A percentile compares a stretch with the other conserved stretches of the same genome.
These are phyloP conservation scores for Calamus simplicifolius DNA, from an alignment of 176 grass and related monocot genomes.

Conservation along the genomic window DNA sequence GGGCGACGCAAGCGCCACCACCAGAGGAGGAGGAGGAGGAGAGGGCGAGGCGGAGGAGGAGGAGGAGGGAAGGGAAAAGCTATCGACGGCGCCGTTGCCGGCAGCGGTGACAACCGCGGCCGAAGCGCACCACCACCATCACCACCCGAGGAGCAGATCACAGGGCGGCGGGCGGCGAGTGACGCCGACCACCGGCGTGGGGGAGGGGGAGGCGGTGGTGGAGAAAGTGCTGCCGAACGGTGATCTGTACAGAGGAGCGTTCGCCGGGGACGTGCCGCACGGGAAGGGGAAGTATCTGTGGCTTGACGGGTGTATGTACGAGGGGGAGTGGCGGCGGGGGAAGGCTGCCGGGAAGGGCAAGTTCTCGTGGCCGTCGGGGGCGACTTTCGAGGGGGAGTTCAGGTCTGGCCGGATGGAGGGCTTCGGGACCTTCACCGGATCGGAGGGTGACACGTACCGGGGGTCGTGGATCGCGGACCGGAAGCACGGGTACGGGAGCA, in stretches of 20 bases:
- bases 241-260: constrained; percentile 58
- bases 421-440: constrained; percentile 56
- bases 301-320: constrained; percentile 87
- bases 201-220: constrained; percentile 27
- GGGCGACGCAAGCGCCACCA: too few relatives aligned
- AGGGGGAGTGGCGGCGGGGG: constrained; percentile 72
- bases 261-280: constrained; percentile 50
- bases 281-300: constrained; percentile 86
- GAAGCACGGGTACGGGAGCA: constrained; percentile 58
- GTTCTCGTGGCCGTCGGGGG: constrained; percentile 88
- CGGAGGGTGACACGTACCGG: constrained; percentile 65
- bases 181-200: constrained; percentile 37
- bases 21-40: too few relatives aligned
- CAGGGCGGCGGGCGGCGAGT: constrained; percentile 33
- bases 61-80: too few relatives aligned
- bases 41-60: too few relatives aligned
- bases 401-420: constrained; percentile 82
- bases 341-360: constrained; percentile 81
- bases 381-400: constrained; percentile 86
- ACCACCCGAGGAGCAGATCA: too few relatives aligned
- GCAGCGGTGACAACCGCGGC: too few relatives aligned
- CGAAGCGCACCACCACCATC: too few relatives aligned
- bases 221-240: constrained; percentile 85
- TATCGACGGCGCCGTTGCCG: too few relatives aligned
- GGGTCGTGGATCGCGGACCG: constrained; percentile 78